Percentiles rank a stretch among this genome's conserved stretches.
phyloP scores from a whole-genome alignment of 768 basidiomycete genomes.

The Gymnopilus junonius region DNA sequence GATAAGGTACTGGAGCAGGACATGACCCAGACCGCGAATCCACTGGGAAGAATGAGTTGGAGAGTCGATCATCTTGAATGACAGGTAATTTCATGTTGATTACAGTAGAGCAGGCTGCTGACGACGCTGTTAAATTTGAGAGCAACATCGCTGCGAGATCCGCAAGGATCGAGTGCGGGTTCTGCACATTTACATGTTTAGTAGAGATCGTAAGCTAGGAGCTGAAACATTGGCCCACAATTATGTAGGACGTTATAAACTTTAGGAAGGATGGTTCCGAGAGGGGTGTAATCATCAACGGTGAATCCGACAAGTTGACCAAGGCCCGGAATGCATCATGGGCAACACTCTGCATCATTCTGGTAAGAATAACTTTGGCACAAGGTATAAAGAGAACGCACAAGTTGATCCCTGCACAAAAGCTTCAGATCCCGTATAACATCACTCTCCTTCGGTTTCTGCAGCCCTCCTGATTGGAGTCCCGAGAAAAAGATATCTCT shows the following conservation, averaged over 20 bases:
- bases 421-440: slow-evolving; percentile 82
- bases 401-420: slow-evolving; percentile 88
- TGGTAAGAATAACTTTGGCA: slow-evolving; percentile 14
- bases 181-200: slow-evolving; percentile 47
- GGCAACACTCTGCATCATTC: slow-evolving; percentile 67
- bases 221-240: slow-evolving; percentile 56
- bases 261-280: slow-evolving; percentile 74
- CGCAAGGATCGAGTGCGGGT: slow-evolving; percentile 87
- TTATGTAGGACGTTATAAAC: slow-evolving; percentile 88
- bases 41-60: slow-evolving; percentile 67
- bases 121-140: slow-evolving; percentile 88
- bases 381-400: slow-evolving; percentile 32
- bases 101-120: slow-evolving; percentile 65
- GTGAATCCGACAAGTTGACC: slow-evolving; percentile 90
- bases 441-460: slow-evolving; percentile 65
- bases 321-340: slow-evolving; percentile 95
- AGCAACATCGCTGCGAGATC: slow-evolving; percentile 97
- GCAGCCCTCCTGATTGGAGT: slow-evolving; percentile 58
- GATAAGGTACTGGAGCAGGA: slow-evolving; percentile 73
- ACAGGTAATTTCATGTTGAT: slow-evolving; percentile 70
- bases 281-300: slow-evolving; percentile 65
- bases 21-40: slow-evolving; percentile 85
- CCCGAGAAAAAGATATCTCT: slow-evolving; percentile 77
- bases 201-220: slow-evolving; percentile 9
- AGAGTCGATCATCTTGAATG: slow-evolving; percentile 50